These are phyloP conservation scores for Trichoderma koningii DNA, from an alignment of 2,329 filamentous ascomycete genomes.

Conservation along the genomic window DNA sequence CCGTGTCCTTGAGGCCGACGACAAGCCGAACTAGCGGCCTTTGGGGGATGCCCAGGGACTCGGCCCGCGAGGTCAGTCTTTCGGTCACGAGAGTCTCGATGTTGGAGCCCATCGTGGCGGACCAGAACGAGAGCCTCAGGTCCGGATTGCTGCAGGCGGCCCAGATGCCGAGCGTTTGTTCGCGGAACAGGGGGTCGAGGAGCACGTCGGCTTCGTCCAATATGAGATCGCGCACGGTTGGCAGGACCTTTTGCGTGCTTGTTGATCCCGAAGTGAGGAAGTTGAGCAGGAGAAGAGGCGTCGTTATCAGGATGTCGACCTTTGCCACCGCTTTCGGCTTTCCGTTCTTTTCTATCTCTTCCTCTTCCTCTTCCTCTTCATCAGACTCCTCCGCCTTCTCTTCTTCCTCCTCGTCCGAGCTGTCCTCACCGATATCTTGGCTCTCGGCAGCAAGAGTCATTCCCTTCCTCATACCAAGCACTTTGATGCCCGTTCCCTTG, in stretches of 20 bases:
- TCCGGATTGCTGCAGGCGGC: constrained; percentile 68
- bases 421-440: constrained; percentile 43
- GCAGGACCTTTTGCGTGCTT: constrained; percentile 54
- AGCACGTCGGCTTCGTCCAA: constrained; percentile 96
- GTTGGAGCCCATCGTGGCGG: constrained; percentile 93
- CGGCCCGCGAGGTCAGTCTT: constrained; percentile 61
- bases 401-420: constrained; percentile 44
- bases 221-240: constrained; percentile 71
- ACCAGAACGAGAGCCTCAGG: constrained; percentile 85
- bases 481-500: constrained; percentile 72
- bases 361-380: constrained; percentile 30
- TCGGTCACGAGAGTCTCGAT: constrained; percentile 77
- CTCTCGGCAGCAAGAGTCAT: constrained; percentile 65
- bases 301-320: constrained; percentile 46
- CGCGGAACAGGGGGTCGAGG: constrained; percentile 84
- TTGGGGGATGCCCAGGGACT: constrained; percentile 40
- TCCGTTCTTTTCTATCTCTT: constrained; percentile 30
- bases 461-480: constrained; percentile 82
- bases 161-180: constrained; percentile 87
- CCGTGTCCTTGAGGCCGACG: constrained; percentile 94
- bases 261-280: constrained; percentile 57
- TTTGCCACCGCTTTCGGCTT: constrained; percentile 39
- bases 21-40: constrained; percentile 76
- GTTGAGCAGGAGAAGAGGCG: constrained; percentile 68
- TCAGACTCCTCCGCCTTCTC: constrained; percentile 43